Percentiles rank a stretch among this genome's conserved stretches.
Evolutionary conservation across 306 rosid genomes (phyloP).

Genomic region (Vigna angularis): DNA sequence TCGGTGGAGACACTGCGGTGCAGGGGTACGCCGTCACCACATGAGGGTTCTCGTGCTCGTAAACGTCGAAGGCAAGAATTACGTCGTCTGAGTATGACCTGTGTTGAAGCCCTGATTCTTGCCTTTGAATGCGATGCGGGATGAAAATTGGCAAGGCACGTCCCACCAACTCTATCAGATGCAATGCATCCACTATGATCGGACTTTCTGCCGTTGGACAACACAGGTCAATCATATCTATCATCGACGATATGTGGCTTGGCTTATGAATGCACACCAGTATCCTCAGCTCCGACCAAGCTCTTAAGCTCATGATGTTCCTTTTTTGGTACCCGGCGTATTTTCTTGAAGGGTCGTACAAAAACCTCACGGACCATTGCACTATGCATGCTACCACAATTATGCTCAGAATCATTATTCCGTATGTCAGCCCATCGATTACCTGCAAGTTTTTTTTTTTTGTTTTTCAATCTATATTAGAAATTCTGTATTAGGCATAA

Average conservation of each 20-base stretch:
- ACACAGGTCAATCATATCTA: slow-evolving; percentile 48
- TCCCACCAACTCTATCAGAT: slow-evolving; percentile 63
- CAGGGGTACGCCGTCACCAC: slow-evolving; percentile 37
- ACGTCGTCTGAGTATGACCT: slow-evolving; percentile 60
- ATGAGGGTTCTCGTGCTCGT: slow-evolving; percentile 37
- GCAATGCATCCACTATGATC: slow-evolving; percentile 50
- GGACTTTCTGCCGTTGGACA: slow-evolving; percentile 53
- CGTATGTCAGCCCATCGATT: neutral
- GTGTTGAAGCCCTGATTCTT: neutral
- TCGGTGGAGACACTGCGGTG: slow-evolving; percentile 60
- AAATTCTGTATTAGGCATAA: neutral
- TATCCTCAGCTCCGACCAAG: slow-evolving; percentile 46
- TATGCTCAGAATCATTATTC: slow-evolving; percentile 34
- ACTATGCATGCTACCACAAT: slow-evolving; percentile 42
- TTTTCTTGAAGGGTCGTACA: slow-evolving; percentile 66
- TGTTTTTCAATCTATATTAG: neutral
- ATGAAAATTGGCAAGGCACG: slow-evolving; percentile 55
- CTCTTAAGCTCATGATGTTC: slow-evolving; percentile 47
- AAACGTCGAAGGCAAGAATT: slow-evolving; percentile 49
- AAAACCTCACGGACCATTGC: slow-evolving; percentile 46
- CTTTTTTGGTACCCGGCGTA: slow-evolving; percentile 57
- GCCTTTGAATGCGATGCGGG: slow-evolving; percentile 50
- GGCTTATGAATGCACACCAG: slow-evolving; percentile 52
- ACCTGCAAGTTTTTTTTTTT: slow-evolving; percentile 39
- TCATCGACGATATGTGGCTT: slow-evolving; percentile 44